Base-by-base conservation (phyloP, 805 yeast genomes). In the Metschnikowia bowlesiae region DNA sequence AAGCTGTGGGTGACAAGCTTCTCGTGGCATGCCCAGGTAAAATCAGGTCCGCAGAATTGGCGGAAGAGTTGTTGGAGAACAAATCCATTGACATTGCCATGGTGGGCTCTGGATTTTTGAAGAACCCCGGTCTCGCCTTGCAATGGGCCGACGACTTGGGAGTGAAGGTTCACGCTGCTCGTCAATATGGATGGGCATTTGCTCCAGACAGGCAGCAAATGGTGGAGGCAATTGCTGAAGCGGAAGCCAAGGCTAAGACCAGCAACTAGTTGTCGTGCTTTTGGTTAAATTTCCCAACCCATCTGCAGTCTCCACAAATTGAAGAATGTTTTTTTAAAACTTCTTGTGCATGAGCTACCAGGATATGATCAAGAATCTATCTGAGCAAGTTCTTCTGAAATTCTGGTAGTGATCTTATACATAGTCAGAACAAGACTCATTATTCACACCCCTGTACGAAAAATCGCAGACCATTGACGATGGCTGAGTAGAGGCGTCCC, bases 61-160 rank as follows among this genome's bases (percentile, higher is more conserved):
- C 43, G 22, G 39, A 48, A 39, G 59, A 67, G 8, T 63, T 73
- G 11, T 10, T 81, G 0, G 76, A 74, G 47, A 60, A 70, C 13
- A 76, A 75, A 2, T 54, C 54, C n/a, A 69, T 76, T 44, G 87
- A 83, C 61, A 50, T 80, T 28, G 71, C 75, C 8, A 58, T 79
- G 9, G 69, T 72, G 39, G 87, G 82, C 0, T 58, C 69, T 14
- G 68, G 62, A 2, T 79, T 78, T 54, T 62, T 81, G 52, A 70
- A 66, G 52, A 69, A 76, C 53, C 83, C 85, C 3, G 78, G 75
- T n/a, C 67, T 78, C 36, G 79, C 70, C 6, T 73, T 75, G 64
- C 57, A 62, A 6, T 76, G 79, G 71, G 87, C 85, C 2, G 75
- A 75, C 39, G 71, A 78, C 36, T 65, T 80, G 42, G 76, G 66